A percentile compares a stretch with the other conserved stretches of the same genome.
phyloP scores from a whole-genome alignment of 2,329 filamentous ascomycete genomes.

The Triangularia setosa region DNA sequence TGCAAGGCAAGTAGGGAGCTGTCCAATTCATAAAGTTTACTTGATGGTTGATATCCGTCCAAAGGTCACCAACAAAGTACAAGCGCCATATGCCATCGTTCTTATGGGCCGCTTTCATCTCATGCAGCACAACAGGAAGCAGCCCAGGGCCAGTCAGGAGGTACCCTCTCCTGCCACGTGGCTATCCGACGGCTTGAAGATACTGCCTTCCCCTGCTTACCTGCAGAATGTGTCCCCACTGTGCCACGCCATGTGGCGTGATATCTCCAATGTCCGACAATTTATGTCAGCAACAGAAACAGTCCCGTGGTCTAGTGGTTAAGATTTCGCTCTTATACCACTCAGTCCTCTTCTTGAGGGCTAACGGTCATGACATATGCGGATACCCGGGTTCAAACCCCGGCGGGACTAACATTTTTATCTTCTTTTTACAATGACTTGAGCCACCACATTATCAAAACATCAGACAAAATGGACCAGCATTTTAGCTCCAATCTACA shows the following conservation, averaged over 20 bases:
- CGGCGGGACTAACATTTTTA: not conserved
- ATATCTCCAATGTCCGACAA: not conserved
- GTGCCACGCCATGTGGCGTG: not conserved
- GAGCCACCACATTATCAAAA: not conserved
- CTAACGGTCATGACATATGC: not conserved
- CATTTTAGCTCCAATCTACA: too few relatives aligned
- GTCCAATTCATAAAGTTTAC: too few relatives aligned
- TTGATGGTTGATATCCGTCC: too few relatives aligned
- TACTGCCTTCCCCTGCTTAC: not conserved
- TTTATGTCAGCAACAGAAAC: not conserved
- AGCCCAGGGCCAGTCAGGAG: too few relatives aligned
- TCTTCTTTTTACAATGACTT: not conserved
- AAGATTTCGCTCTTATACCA: conserved; percentile 1
- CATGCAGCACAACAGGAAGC: too few relatives aligned
- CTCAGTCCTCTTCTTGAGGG: not conserved
- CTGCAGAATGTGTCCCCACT: not conserved
- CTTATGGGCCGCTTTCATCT: too few relatives aligned
- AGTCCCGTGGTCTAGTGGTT: conserved; percentile 3
- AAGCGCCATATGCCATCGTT: too few relatives aligned
- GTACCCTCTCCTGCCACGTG: not conserved
- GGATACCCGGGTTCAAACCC: not conserved
- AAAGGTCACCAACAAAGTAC: too few relatives aligned
- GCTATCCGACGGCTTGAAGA: not conserved
- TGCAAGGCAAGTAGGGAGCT: too few relatives aligned
- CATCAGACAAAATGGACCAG: too few relatives aligned